phyloP scores from a whole-genome alignment of 2,329 filamentous ascomycete species.

The Tolypocladium inflatum region DNA sequence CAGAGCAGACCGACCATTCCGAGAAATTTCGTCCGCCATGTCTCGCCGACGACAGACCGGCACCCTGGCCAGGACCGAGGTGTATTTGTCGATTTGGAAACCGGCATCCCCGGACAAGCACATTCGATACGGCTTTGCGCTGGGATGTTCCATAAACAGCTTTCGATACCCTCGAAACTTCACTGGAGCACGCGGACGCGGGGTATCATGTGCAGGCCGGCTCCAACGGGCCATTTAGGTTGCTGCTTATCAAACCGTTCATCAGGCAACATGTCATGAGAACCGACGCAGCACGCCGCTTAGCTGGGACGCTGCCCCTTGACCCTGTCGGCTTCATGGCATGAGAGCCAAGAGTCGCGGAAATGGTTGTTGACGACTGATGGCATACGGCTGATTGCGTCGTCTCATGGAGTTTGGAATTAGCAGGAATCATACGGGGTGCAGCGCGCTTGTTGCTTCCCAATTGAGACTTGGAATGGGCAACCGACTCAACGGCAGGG shows the following conservation, averaged over 20 bases:
- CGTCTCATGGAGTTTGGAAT: too few relatives aligned
- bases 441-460: too few relatives aligned
- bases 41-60: neutral
- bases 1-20: too few relatives aligned
- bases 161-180: neutral
- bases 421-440: too few relatives aligned
- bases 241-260: neutral
- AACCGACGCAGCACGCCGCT: too few relatives aligned
- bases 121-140: neutral
- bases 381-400: neutral
- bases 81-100: neutral
- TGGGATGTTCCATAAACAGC: neutral
- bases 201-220: neutral
- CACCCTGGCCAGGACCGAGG: too few relatives aligned
- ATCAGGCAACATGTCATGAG: neutral
- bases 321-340: too few relatives aligned
- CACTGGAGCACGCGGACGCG: too few relatives aligned
- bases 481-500: too few relatives aligned
- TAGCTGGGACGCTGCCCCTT: too few relatives aligned
- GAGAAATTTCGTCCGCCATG: neutral
- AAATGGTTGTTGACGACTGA: neutral
- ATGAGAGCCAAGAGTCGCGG: neutral
- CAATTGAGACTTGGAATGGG: too few relatives aligned
- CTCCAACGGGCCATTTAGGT: neutral
- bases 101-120: neutral